Evolutionary conservation across 495 filamentous ascomycete species (phyloP).

Genomic region (Pseudoneurospora amorphoporcata): DNA sequence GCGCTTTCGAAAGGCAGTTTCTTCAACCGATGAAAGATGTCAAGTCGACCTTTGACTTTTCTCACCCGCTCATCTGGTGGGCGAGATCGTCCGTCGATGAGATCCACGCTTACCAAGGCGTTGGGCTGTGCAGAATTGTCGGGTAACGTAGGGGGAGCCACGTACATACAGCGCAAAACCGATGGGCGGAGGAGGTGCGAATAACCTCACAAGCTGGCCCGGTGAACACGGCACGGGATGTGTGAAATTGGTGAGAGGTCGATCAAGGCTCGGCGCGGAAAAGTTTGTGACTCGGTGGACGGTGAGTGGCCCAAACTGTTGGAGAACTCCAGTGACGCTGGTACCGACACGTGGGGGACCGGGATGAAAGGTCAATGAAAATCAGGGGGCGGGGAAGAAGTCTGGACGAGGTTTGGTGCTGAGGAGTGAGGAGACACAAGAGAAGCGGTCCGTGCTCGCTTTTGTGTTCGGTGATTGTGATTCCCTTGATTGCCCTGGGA

Average conservation of each 20-base stretch:
- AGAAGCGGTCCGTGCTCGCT: background rate
- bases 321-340: background rate
- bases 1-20: no score
- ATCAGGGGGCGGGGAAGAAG: background rate
- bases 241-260: background rate
- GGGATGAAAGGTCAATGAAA: background rate
- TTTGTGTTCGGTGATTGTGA: background rate
- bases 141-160: background rate
- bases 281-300: background rate
- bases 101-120: no score
- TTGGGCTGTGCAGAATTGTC: background rate
- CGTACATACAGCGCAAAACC: no score
- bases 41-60: background rate
- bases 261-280: background rate
- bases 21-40: no score
- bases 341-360: background rate
- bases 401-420: background rate
- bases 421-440: background rate
- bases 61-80: background rate
- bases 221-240: background rate
- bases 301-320: background rate
- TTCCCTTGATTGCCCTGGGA: background rate
- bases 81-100: no score
- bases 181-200: background rate
- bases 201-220: background rate